A percentile compares a stretch with the other conserved stretches of the same genome.
Evolutionary conservation across 2,329 filamentous ascomycete species (phyloP).

Genomic region (Fusarium sp.): DNA sequence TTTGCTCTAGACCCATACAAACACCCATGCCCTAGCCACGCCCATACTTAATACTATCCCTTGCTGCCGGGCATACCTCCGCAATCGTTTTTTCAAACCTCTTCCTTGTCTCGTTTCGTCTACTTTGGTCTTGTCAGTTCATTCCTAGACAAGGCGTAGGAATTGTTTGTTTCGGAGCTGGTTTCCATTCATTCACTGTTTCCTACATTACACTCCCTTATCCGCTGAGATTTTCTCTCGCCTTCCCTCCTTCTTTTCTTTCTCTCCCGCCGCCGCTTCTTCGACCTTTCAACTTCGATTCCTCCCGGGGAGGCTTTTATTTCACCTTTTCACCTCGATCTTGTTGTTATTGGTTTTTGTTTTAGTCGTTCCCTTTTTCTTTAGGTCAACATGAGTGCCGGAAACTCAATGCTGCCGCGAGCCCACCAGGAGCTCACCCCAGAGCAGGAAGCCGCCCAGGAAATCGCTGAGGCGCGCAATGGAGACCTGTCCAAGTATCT

Average conservation of each 20-base stretch:
- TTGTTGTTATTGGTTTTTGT: constrained; percentile 15
- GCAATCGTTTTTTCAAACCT: constrained; percentile 32
- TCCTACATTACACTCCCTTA: constrained; percentile 39
- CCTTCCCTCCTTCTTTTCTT: constrained; percentile 22
- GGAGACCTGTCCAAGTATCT: constrained; percentile 73
- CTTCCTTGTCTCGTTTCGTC: constrained; percentile 35
- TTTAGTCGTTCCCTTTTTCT: constrained; percentile 7
- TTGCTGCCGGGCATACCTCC: constrained; percentile 20
- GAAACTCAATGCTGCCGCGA: constrained; percentile 42
- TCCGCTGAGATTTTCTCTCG: constrained; percentile 4
- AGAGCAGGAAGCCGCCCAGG: constrained; percentile 32
- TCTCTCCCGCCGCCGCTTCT: constrained; percentile 20
- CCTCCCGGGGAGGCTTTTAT: constrained; percentile 40
- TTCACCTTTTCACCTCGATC: constrained; percentile 25
- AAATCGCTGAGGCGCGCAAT: constrained; percentile 52
- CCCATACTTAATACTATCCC: constrained; percentile 26
- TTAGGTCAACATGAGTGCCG: constrained; percentile 45
- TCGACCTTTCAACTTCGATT: constrained; percentile 23
- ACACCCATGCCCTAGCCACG: constrained; percentile 18
- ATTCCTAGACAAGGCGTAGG: constrained; percentile 42
- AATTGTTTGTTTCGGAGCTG: constrained; percentile 46
- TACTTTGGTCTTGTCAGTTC: constrained; percentile 29
- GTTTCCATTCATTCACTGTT: constrained; percentile 29
- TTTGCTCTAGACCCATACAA: constrained; percentile 28
- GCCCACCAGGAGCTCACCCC: constrained; percentile 36